Evolutionary conservation across 2,329 filamentous ascomycete genomes (phyloP).

Genomic region (Cadophora sp.): DNA sequence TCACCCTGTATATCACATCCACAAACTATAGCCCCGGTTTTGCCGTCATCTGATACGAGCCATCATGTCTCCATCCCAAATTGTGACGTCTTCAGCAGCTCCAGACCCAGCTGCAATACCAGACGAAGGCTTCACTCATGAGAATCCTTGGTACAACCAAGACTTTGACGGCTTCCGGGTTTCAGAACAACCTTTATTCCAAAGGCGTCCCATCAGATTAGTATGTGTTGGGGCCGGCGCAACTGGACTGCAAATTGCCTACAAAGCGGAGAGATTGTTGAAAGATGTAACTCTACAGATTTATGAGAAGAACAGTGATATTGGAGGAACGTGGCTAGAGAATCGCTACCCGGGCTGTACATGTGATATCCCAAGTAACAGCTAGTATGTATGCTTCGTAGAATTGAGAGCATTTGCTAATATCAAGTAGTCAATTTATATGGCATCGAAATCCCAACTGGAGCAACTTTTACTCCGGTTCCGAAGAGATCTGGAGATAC

Average conservation of each 20-base stretch:
- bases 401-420: neutral
- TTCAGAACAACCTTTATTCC: conserved; percentile 28
- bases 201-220: conserved; percentile 26
- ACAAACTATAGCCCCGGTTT: no score
- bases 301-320: conserved; percentile 48
- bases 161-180: conserved; percentile 33
- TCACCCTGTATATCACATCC: no score
- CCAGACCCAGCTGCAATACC: conserved; percentile 27
- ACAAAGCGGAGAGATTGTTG: conserved; percentile 51
- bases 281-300: conserved; percentile 37
- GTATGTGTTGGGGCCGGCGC: conserved; percentile 56
- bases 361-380: conserved; percentile 63
- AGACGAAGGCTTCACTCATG: conserved; percentile 18
- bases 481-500: conserved; percentile 43
- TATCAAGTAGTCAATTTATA: conserved; percentile 14
- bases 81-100: conserved; percentile 24
- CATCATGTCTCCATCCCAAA: neutral
- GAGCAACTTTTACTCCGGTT: conserved; percentile 41
- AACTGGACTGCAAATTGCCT: conserved; percentile 54
- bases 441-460: conserved; percentile 39
- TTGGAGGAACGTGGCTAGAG: conserved; percentile 60
- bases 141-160: conserved; percentile 36
- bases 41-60: neutral
- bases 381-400: conserved; percentile 58
- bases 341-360: conserved; percentile 62